A percentile compares a stretch with the other conserved stretches of the same genome.
Conservation (phyloP, 179 eudicot species). For the Corrigiola litoralis region DNA sequence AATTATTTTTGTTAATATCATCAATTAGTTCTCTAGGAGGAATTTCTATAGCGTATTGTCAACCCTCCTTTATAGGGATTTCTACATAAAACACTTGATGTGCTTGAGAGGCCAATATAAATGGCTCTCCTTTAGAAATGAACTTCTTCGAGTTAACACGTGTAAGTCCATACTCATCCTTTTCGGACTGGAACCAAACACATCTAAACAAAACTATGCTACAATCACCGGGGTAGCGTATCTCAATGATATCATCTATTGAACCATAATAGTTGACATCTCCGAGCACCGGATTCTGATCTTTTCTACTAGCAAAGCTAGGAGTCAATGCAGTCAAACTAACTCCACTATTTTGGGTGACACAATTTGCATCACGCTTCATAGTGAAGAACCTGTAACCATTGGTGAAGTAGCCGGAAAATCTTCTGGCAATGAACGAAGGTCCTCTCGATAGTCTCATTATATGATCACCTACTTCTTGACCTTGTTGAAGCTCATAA, state of each 20-base stretch:
- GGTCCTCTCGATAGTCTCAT: neutral
- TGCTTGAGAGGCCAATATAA: neutral
- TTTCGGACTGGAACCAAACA: conserved; percentile 3
- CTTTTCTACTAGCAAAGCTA: conserved; percentile 3
- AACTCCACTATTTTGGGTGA: conserved; percentile 8
- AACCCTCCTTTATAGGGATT: neutral
- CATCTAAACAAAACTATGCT: conserved; percentile 7
- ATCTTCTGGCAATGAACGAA: neutral
- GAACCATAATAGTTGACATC: conserved; percentile 6
- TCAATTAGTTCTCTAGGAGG: neutral
- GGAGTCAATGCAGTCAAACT: neutral
- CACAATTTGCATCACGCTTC: neutral
- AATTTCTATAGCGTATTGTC: neutral
- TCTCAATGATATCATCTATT: conserved; percentile 4
- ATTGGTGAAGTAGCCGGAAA: neutral
- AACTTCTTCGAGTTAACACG: neutral
- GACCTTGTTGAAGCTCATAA: neutral
- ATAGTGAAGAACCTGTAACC: neutral
- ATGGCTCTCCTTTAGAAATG: neutral
- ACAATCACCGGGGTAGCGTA: neutral
- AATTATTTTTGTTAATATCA: too few relatives aligned
- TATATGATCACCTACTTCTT: neutral
- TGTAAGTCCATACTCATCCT: neutral
- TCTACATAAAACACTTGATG: conserved; percentile 1
- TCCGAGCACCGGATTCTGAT: neutral